phyloP scores from a whole-genome alignment of 2,329 filamentous ascomycete species.

The Diaporthe eres region DNA sequence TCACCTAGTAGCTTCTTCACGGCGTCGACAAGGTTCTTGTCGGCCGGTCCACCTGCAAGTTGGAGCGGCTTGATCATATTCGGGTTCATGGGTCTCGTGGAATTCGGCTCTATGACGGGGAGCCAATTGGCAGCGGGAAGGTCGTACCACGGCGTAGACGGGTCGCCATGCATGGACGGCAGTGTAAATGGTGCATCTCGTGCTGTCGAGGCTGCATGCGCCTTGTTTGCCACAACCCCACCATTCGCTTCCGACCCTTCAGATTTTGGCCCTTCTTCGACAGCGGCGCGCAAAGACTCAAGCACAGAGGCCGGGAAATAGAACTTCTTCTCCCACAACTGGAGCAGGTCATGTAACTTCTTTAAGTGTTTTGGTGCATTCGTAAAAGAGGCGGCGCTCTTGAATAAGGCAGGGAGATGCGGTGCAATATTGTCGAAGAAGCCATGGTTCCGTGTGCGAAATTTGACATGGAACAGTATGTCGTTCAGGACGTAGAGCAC shows the following conservation, averaged over 20 bases:
- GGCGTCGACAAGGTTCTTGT: constrained; percentile 74
- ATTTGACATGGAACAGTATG: constrained; percentile 77
- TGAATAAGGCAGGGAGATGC: constrained; percentile 73
- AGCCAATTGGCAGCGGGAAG: constrained; percentile 86
- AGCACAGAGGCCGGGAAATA: constrained; percentile 72
- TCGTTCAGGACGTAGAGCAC: constrained; percentile 86
- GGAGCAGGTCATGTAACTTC: constrained; percentile 75
- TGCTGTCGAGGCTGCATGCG: constrained; percentile 54
- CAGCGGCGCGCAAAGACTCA: constrained; percentile 70
- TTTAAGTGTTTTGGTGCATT: constrained; percentile 75
- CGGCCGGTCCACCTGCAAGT: constrained; percentile 77
- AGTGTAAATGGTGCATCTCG: constrained; percentile 75
- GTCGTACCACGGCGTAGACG: constrained; percentile 82
- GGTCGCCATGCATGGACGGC: constrained; percentile 83
- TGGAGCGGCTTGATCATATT: constrained; percentile 79
- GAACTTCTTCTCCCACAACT: constrained; percentile 77
- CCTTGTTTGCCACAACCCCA: constrained; percentile 52
- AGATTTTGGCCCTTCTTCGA: constrained; percentile 57
- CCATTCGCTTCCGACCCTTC: constrained; percentile 40
- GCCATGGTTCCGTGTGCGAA: constrained; percentile 61
- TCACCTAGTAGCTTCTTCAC: constrained; percentile 80
- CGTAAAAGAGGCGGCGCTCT: constrained; percentile 68
- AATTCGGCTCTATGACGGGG: constrained; percentile 83
- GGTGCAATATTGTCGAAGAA: constrained; percentile 71
- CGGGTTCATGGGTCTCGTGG: constrained; percentile 79